A percentile compares a stretch with the other conserved stretches of the same genome.
Evolutionary conservation across 768 basidiomycete species (phyloP).

Genomic region (Coprinellus aureogranulatus): DNA sequence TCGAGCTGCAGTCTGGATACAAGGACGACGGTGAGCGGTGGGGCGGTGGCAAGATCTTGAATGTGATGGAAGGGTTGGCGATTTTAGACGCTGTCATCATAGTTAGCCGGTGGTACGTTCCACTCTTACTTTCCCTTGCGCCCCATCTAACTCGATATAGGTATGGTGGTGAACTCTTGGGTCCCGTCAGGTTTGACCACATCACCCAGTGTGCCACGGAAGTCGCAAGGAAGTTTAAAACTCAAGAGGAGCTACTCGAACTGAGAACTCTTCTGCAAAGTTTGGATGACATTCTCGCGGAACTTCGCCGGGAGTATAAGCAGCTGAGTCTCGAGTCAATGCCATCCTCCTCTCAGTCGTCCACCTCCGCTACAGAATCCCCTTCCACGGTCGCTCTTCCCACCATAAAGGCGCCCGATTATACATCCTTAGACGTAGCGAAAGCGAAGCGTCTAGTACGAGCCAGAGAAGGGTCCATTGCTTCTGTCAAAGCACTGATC

Average conservation of each 20-base stretch:
- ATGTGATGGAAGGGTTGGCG: constrained; percentile 66
- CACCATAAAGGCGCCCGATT: constrained; percentile 39
- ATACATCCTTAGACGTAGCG: constrained; percentile 53
- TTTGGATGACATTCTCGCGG: constrained; percentile 59
- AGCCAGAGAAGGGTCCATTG: constrained; percentile 69
- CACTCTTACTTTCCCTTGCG: background rate
- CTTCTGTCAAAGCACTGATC: constrained; percentile 55
- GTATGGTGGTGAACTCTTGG: constrained; percentile 81
- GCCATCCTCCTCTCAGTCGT: background rate
- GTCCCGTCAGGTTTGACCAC: constrained; percentile 72
- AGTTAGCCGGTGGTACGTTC: constrained; percentile 67
- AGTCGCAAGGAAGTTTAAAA: constrained; percentile 67
- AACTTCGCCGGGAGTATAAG: constrained; percentile 50
- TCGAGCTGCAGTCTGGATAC: constrained; percentile 58
- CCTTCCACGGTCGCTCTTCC: background rate
- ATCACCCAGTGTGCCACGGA: constrained; percentile 74
- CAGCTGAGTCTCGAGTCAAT: constrained; percentile 19
- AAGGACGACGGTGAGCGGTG: constrained; percentile 80
- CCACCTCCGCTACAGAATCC: background rate
- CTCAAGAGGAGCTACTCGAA: constrained; percentile 66
- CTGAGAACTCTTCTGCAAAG: constrained; percentile 52
- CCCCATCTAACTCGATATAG: constrained; percentile 30
- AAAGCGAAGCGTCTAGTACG: constrained; percentile 67
- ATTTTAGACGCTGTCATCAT: constrained; percentile 77
- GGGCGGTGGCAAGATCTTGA: constrained; percentile 61